Percentiles rank a stretch among this genome's conserved stretches.
Conservation (phyloP, 352 stramenopile species). For the Globisporangium paroecandrum region DNA sequence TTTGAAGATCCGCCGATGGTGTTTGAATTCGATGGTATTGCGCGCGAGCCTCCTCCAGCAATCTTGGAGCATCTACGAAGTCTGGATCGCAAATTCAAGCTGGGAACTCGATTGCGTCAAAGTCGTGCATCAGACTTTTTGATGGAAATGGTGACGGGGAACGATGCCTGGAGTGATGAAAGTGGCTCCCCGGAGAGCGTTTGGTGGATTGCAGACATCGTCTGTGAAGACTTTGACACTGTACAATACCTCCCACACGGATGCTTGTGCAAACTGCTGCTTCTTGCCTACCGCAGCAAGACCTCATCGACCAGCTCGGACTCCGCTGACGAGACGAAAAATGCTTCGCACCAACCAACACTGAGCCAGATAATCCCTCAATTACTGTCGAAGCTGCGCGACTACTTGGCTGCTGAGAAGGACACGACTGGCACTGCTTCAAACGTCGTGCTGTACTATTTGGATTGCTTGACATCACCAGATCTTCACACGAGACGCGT, state of each 20-base stretch:
- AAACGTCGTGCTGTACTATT: conserved; percentile 65
- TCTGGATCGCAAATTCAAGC: conserved; percentile 69
- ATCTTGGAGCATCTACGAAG: conserved; percentile 75
- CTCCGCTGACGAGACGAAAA: conserved; percentile 16
- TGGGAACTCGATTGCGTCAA: conserved; percentile 75
- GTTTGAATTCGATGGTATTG: conserved; percentile 61
- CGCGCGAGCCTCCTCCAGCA: conserved; percentile 59
- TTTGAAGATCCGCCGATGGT: conserved; percentile 70
- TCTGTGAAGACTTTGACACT: conserved; percentile 81
- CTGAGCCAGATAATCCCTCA: conserved; percentile 49
- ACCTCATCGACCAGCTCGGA: not conserved
- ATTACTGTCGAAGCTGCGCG: conserved; percentile 51
- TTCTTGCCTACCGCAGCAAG: conserved; percentile 35
- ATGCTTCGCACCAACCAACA: conserved; percentile 29
- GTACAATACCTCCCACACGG: conserved; percentile 75
- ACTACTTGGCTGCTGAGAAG: conserved; percentile 38
- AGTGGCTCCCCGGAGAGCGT: conserved; percentile 31
- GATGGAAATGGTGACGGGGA: conserved; percentile 81
- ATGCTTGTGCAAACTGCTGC: conserved; percentile 74
- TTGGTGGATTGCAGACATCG: conserved; percentile 87
- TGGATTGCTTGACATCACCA: conserved; percentile 62
- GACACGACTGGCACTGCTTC: conserved; percentile 34
- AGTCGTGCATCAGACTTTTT: conserved; percentile 77
- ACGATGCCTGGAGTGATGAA: conserved; percentile 22
- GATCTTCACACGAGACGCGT: conserved; percentile 48